These are phyloP conservation scores for Acacia crassicarpa DNA, from an alignment of 306 rosid species.

Conservation along the genomic window DNA sequence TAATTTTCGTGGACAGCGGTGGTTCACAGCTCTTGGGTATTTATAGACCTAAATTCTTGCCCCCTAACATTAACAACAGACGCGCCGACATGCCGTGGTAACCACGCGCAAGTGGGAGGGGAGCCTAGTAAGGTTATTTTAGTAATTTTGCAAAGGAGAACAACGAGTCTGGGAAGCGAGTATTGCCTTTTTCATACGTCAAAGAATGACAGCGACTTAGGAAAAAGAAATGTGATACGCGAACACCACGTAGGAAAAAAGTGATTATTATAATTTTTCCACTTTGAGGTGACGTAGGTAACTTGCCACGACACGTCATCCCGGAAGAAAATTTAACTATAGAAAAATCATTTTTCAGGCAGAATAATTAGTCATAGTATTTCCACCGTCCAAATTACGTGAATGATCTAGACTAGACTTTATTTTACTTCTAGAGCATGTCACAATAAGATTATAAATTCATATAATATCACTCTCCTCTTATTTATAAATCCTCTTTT, in stretches of 20 bases:
- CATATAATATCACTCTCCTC: too few relatives aligned
- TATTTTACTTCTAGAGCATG: too few relatives aligned
- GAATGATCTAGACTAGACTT: too few relatives aligned
- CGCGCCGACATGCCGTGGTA: background rate
- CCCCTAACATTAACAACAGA: background rate
- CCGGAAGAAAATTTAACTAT: background rate
- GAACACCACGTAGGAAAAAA: background rate
- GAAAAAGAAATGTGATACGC: background rate
- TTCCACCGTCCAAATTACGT: too few relatives aligned
- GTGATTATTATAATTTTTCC: background rate
- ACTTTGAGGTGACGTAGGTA: too few relatives aligned
- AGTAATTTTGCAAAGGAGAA: background rate
- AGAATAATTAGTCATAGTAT: too few relatives aligned
- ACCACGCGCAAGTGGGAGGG: background rate
- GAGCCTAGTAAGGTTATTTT: background rate
- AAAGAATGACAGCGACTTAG: background rate
- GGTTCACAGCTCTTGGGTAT: background rate
- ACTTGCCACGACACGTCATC: background rate
- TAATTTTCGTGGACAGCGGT: background rate
- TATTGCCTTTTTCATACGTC: background rate
- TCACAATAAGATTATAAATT: too few relatives aligned
- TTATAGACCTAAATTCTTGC: background rate
- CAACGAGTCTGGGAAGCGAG: background rate
- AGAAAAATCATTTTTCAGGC: background rate
- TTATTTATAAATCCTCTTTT: too few relatives aligned